A percentile compares a stretch with the other conserved stretches of the same genome.
Conservation (phyloP, 768 basidiomycete genomes). For the Filobasidium floriforme region DNA sequence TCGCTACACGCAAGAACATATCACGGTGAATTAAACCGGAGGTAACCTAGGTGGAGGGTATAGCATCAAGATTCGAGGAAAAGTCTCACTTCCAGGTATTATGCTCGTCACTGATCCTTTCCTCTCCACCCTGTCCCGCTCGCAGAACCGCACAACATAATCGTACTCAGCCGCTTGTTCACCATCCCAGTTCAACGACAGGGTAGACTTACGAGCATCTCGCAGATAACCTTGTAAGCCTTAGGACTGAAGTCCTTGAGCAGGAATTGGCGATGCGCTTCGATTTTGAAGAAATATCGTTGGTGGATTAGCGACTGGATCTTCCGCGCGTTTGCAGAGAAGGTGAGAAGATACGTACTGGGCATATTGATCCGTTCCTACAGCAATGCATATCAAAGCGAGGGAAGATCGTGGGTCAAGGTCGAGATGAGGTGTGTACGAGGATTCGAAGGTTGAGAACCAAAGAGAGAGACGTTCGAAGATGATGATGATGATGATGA, state of each 20-base stretch:
- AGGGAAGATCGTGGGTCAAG: no score
- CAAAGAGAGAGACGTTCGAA: neutral
- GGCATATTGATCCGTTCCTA: conserved; percentile 53
- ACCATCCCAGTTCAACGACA: no score
- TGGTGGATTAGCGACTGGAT: neutral
- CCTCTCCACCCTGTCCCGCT: conserved; percentile 55
- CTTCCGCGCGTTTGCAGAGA: neutral
- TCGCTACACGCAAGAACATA: neutral
- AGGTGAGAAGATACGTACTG: neutral
- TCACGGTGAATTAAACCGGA: neutral
- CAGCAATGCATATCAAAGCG: no score
- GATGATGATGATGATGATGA: no score
- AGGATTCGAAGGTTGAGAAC: neutral
- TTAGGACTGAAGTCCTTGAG: conserved; percentile 28
- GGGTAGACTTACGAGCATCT: conserved; percentile 44
- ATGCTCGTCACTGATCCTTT: conserved; percentile 52
- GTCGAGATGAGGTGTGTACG: neutral
- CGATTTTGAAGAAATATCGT: neutral
- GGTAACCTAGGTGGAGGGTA: no score
- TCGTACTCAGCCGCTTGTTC: no score
- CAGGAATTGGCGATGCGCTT: conserved; percentile 7
- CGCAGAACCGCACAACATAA: no score
- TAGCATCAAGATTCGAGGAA: neutral
- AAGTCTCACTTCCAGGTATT: conserved; percentile 47
- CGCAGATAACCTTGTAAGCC: conserved; percentile 59